Conservation (phyloP, 208 protist genomes). For the Acanthamoeba lenticulata region DNA sequence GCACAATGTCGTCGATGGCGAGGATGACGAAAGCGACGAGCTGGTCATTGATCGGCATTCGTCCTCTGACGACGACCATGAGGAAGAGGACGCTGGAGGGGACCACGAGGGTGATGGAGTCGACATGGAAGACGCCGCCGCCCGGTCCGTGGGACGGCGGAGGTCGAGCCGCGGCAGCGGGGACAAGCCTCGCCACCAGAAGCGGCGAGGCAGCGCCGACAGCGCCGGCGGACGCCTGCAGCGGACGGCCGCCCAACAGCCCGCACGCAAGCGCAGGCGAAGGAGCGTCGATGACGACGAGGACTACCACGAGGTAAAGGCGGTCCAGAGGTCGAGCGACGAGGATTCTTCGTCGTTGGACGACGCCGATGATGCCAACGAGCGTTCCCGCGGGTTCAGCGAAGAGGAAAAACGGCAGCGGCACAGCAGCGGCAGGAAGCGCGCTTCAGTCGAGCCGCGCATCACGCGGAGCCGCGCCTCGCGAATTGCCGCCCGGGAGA, state of each 20-base stretch:
- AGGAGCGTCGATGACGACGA: slow-evolving; percentile 28
- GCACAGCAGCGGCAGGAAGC: too few species aligned
- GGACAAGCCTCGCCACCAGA: not conserved
- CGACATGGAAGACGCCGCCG: not conserved
- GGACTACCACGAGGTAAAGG: not conserved
- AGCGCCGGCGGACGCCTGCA: not conserved
- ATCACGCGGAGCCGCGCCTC: too few species aligned
- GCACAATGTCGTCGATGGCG: not conserved
- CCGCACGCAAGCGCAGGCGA: not conserved
- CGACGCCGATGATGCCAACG: not conserved
- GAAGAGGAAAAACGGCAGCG: too few species aligned
- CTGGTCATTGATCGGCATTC: too few species aligned
- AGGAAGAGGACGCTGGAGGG: not conserved
- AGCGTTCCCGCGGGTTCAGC: not conserved
- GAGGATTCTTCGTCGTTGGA: not conserved
- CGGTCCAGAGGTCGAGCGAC: not conserved
- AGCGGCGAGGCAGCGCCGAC: not conserved
- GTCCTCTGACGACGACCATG: not conserved
- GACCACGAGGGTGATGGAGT: not conserved
- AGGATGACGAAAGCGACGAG: not conserved
- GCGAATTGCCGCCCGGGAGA: too few species aligned
- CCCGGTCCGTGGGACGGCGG: not conserved
- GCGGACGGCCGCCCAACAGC: not conserved
- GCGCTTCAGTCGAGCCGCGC: too few species aligned
- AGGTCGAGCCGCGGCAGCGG: not conserved